Conservation (phyloP, 768 basidiomycete genomes). For the Dioszegia crocea region DNA sequence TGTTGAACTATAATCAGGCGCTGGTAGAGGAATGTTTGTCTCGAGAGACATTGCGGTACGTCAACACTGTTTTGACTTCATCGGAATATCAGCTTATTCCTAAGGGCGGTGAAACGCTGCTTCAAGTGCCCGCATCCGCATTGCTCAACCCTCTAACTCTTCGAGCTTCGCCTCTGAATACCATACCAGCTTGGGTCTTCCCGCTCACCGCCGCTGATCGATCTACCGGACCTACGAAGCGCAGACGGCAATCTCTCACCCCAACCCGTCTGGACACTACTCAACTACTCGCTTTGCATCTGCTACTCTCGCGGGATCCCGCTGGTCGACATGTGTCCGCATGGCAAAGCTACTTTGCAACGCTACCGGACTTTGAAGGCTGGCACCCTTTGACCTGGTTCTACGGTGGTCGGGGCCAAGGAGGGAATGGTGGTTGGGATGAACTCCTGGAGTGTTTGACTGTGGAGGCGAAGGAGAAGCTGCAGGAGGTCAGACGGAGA, state of each 20-base stretch:
- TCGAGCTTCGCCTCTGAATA: constrained; percentile 57
- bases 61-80: background rate
- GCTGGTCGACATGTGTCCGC: constrained; percentile 54
- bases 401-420: background rate
- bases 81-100: background rate
- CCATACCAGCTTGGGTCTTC: constrained; percentile 29
- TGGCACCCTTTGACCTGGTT: constrained; percentile 78
- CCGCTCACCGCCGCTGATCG: constrained; percentile 57
- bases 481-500: constrained; percentile 37
- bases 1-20: constrained; percentile 51
- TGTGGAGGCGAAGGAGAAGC: constrained; percentile 27
- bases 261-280: constrained; percentile 50
- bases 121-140: constrained; percentile 66
- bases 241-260: constrained; percentile 17
- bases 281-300: constrained; percentile 76
- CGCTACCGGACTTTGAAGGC: constrained; percentile 68
- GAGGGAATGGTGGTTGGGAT: background rate
- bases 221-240: constrained; percentile 46
- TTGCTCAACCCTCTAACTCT: constrained; percentile 73
- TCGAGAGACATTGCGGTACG: constrained; percentile 52
- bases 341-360: constrained; percentile 60
- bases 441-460: constrained; percentile 7
- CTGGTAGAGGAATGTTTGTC: constrained; percentile 70
- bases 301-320: constrained; percentile 61
- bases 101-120: constrained; percentile 59